phyloP scores from a whole-genome alignment of 345 rosid species.

The Eucalyptus pauciflora region DNA sequence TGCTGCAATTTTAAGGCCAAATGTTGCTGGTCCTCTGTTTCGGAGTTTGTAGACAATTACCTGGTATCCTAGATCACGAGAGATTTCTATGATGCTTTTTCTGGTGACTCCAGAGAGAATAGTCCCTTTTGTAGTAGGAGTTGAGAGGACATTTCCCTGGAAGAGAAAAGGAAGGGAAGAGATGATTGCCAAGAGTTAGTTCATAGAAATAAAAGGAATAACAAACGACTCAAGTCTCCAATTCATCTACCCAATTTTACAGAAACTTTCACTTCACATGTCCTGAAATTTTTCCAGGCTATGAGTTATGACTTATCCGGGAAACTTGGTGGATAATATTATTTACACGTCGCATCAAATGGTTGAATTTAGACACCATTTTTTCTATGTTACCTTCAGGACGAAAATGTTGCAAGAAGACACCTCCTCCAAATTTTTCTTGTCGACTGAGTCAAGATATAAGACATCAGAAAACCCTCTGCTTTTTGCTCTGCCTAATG shows the following conservation, averaged over 20 bases:
- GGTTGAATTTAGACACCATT: background rate
- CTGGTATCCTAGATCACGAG: slow-evolving; percentile 59
- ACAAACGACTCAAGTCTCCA: background rate
- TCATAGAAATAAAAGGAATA: background rate
- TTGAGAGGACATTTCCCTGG: slow-evolving; percentile 57
- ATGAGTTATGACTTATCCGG: background rate
- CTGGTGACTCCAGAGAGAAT: slow-evolving; percentile 74
- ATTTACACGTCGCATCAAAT: background rate
- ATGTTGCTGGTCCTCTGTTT: background rate
- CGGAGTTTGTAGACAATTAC: background rate
- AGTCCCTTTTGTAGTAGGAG: slow-evolving; percentile 69
- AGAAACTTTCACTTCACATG: background rate
- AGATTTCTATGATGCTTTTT: slow-evolving; percentile 60
- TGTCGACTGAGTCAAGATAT: slow-evolving; percentile 65
- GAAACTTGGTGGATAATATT: background rate
- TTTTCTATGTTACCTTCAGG: slow-evolving; percentile 40
- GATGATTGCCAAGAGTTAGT: background rate
- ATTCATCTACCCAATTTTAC: background rate
- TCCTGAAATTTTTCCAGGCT: background rate
- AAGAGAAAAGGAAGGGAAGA: background rate
- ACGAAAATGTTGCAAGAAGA: slow-evolving; percentile 80
- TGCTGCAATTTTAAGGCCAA: background rate
- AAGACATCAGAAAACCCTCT: slow-evolving; percentile 77
- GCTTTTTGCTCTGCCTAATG: slow-evolving; percentile 48
- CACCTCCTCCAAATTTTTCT: slow-evolving; percentile 67